Percentiles rank a stretch among this genome's conserved stretches.
Evolutionary conservation across 441 rosid genomes (phyloP).

Genomic region (Aquilaria agallochum): DNA sequence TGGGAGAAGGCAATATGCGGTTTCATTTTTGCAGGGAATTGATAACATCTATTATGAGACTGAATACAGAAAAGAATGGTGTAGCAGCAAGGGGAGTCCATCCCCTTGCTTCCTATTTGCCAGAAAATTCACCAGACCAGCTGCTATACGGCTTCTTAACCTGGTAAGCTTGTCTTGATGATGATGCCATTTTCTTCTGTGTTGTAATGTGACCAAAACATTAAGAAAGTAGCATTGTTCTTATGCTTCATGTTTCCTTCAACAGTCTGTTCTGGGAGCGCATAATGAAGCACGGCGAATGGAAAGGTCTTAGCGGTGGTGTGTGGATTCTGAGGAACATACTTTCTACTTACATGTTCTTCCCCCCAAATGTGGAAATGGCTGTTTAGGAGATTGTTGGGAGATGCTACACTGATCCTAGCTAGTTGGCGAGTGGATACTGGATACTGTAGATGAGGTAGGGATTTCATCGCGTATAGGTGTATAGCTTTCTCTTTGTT

Average conservation of each 20-base stretch:
- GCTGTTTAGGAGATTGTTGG: no score
- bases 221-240: constrained; percentile 3
- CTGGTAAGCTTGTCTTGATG: constrained; percentile 34
- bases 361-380: no score
- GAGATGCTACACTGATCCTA: no score
- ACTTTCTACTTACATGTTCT: no score
- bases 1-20: neutral
- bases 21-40: constrained; percentile 41
- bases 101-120: constrained; percentile 88
- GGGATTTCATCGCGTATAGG: no score
- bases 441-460: no score
- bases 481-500: no score
- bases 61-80: constrained; percentile 90
- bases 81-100: constrained; percentile 83
- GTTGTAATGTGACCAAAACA: neutral
- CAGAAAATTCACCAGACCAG: constrained; percentile 90
- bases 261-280: constrained; percentile 47
- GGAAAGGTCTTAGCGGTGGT: constrained; percentile 11
- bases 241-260: constrained; percentile 13
- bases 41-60: constrained; percentile 88
- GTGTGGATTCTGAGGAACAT: constrained; percentile 1
- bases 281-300: constrained; percentile 11
- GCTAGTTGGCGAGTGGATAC: no score
- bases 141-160: constrained; percentile 78
- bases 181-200: neutral